Base-by-base conservation (phyloP, 2,329 filamentous ascomycete genomes). In the Fusarium verrucosum region DNA sequence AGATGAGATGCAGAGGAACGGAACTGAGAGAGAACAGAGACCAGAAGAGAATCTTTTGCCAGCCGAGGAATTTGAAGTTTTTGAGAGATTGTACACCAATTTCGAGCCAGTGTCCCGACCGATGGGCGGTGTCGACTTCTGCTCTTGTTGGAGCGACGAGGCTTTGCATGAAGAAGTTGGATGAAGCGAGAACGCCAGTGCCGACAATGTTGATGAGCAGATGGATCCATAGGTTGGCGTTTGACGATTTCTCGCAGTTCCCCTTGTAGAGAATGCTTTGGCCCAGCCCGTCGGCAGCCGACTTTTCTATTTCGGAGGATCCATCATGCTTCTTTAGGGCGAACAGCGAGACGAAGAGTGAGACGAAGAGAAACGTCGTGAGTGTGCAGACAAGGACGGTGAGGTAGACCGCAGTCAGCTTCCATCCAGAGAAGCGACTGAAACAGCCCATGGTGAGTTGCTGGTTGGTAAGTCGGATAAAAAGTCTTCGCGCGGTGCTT, bases 91-190 rank as follows among this genome's bases (percentile, higher is more conserved):
- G 68, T 4, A 73, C 62, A 1, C 71, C 71, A 32, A 72, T 66
- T 25, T 73, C 71, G 2, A 71, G 35, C 64, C 66, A 69, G 1
- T 45, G 45, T 1, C 56, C 47, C 0, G 45, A 26, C 1, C 25
- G 46, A 23, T 72, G 70, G 2, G 65, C 68, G 4, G 38, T 35
- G 25, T 78, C 70, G 2, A 79, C 53, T 17, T 77, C 70, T 0
- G 40, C 43, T 8, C 77, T 58, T 0, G 75, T 77, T 0, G 76
- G 77, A 1, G 76, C 75, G 0, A 68, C 70, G 2, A 76, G 68
- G 1, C 72, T 63, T 37, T 79, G 78, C 72, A 77, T 78, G 19
- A 73, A 75, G 32, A 75, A 78, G 46, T 78, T 79, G 10, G 73
- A 76, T 1, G 73, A 76, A 0, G 70, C 71, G 11, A 79, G 47